Evolutionary conservation across 106 monocot species (phyloP), one percentile per base, ranked within the genome.

Genomic region (Allium fistulosum): DNA sequence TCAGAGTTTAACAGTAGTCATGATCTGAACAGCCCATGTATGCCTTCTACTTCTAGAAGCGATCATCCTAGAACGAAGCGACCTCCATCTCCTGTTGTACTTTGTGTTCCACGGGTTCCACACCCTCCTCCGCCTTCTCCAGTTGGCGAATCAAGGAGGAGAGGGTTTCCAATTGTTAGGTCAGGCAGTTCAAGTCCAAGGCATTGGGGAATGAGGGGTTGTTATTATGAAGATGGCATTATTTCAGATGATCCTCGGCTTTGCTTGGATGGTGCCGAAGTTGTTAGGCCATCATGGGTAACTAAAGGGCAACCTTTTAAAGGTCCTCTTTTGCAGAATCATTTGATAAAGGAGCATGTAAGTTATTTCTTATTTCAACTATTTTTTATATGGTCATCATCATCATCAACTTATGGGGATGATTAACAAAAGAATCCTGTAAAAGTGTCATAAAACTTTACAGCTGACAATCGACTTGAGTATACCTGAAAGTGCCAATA

Each of bases 121-220:
- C 78, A 83, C 1, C 85, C 90, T 37, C 84, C 93, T 57, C 84
- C 88, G 63, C 85, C 99, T 63, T 92, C 92, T 61, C 82, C 82
- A 60, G 81, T 83, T 75, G 90, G 89, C 63, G 93, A 85, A 55
- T 93, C 87, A 63, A 82, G 93, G 72, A 93, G 87, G 69, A 80
- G 87, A 69, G 90, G 93, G 22, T 93, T 93, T 49, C 89, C 90
- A 26, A 77, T 83, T 77, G 99, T 92, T 59, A 87, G 99, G 56
- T 99, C 99, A 66, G 99, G 99, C 71, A 99, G 99, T 67, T 99
- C 99, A 70, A 99, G 99, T 73, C 99, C 99, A 56, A 87, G 90
- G 66, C 77, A 93, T 59, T 99, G 99, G 90, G 93, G 89, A 18
- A 59, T 85, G 77, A 87, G 87, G 83, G 79, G 58, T 67, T 76